phyloP scores from a whole-genome alignment of 768 basidiomycete species.

The Tulasnella sp. region DNA sequence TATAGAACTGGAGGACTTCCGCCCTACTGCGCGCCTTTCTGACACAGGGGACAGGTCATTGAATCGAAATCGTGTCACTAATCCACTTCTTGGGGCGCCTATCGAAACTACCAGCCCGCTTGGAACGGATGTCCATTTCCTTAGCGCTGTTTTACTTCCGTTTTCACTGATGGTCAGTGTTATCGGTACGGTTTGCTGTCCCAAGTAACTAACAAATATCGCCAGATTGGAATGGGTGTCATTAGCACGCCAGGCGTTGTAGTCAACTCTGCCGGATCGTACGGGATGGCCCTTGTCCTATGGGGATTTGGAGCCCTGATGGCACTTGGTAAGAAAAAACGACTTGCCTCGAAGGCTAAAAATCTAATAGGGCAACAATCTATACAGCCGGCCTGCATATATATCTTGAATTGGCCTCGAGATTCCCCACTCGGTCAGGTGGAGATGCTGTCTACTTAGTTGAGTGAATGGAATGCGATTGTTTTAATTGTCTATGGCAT shows the following conservation, averaged over 20 bases:
- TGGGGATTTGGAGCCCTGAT: not conserved
- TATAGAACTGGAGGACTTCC: too few species aligned
- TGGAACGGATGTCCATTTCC: not conserved
- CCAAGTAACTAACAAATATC: too few species aligned
- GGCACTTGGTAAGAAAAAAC: not conserved
- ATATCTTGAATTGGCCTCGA: not conserved
- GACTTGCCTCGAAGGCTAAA: not conserved
- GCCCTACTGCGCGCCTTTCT: too few species aligned
- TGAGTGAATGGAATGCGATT: not conserved
- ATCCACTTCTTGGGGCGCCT: not conserved
- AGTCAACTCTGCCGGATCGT: not conserved
- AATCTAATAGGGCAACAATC: not conserved
- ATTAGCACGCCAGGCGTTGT: not conserved
- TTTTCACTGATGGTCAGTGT: not conserved
- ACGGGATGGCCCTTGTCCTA: not conserved
- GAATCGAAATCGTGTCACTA: too few species aligned
- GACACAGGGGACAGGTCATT: too few species aligned
- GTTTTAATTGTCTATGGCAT: not conserved
- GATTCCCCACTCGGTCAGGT: not conserved
- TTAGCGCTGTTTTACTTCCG: not conserved
- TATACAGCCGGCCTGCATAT: not conserved
- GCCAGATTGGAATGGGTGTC: not conserved
- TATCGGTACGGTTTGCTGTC: not conserved
- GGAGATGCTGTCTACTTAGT: constrained; percentile 1
- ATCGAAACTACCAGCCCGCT: not conserved